A percentile compares a stretch with the other conserved stretches of the same genome.
These are phyloP conservation scores for Gentiana dahurica DNA, from an alignment of 257 asterid species.

Conservation along the genomic window DNA sequence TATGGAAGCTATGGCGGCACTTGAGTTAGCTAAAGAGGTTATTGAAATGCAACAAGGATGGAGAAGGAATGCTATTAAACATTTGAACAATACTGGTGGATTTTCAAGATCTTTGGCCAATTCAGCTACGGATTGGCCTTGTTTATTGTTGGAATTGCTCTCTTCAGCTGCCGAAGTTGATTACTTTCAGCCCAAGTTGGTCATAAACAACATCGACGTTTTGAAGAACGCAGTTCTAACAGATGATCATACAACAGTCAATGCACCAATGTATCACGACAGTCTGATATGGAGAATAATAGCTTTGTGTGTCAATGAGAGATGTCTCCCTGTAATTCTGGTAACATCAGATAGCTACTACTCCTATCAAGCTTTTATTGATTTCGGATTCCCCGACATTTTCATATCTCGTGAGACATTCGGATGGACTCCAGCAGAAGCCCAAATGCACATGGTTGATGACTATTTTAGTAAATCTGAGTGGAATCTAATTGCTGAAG, in stretches of 20 bases:
- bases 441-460: slow-evolving; percentile 75
- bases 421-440: slow-evolving; percentile 95
- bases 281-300: slow-evolving; percentile 86
- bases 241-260: slow-evolving; percentile 45
- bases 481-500: slow-evolving; percentile 73
- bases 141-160: slow-evolving; percentile 77
- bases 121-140: slow-evolving; percentile 97
- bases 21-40: slow-evolving; percentile 90
- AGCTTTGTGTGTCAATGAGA: slow-evolving; percentile 85
- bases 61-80: slow-evolving; percentile 74
- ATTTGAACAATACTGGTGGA: slow-evolving; percentile 64
- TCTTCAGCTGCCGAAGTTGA: slow-evolving; percentile 84
- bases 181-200: slow-evolving; percentile 96
- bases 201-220: slow-evolving; percentile 88
- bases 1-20: slow-evolving; percentile 71
- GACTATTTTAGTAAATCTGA: slow-evolving; percentile 70
- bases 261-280: slow-evolving; percentile 89
- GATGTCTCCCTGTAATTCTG: slow-evolving; percentile 78
- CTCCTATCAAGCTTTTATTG: background rate
- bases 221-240: slow-evolving; percentile 57
- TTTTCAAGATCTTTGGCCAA: slow-evolving; percentile 77
- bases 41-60: slow-evolving; percentile 59
- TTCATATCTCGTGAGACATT: slow-evolving; percentile 43
- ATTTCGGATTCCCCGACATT: slow-evolving; percentile 7
- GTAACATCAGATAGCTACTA: slow-evolving; percentile 54